Percentiles rank a stretch among this genome's conserved stretches.
Conservation (phyloP, 371 early-diverging fungal genomes). For the Lichtheimia ornata region DNA sequence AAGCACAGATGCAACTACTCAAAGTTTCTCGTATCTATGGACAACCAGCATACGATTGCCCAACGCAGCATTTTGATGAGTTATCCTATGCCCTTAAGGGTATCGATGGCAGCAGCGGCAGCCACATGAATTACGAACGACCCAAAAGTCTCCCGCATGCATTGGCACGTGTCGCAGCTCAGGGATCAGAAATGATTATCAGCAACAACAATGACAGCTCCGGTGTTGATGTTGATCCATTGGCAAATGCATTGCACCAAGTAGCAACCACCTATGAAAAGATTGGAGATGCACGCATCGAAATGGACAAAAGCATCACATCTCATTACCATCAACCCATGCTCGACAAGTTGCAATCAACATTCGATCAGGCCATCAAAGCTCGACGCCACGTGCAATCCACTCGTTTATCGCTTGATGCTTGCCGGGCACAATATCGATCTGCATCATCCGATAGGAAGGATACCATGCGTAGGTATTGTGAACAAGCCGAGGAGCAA, state of each 20-base stretch:
- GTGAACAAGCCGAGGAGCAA: not conserved
- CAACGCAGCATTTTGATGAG: not conserved
- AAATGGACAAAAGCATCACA: not conserved
- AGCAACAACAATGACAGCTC: too few species aligned
- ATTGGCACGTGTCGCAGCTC: not conserved
- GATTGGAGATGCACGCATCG: not conserved
- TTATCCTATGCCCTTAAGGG: not conserved
- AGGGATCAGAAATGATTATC: not conserved
- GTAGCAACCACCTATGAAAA: not conserved
- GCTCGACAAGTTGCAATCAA: not conserved
- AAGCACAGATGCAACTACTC: not conserved
- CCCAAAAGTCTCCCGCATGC: not conserved
- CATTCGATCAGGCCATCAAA: not conserved
- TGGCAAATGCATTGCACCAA: not conserved
- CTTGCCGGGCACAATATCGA: not conserved
- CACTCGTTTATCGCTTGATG: not conserved
- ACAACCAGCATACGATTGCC: not conserved
- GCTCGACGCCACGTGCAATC: constrained; percentile 2
- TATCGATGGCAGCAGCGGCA: not conserved
- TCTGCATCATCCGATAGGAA: not conserved
- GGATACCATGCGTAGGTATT: not conserved
- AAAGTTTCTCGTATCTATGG: not conserved
- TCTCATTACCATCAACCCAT: not conserved
- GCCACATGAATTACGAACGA: not conserved
- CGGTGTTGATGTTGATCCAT: not conserved